These are phyloP conservation scores for Diaporthe eres DNA, from an alignment of 2,329 filamentous ascomycete species.

Conservation along the genomic window DNA sequence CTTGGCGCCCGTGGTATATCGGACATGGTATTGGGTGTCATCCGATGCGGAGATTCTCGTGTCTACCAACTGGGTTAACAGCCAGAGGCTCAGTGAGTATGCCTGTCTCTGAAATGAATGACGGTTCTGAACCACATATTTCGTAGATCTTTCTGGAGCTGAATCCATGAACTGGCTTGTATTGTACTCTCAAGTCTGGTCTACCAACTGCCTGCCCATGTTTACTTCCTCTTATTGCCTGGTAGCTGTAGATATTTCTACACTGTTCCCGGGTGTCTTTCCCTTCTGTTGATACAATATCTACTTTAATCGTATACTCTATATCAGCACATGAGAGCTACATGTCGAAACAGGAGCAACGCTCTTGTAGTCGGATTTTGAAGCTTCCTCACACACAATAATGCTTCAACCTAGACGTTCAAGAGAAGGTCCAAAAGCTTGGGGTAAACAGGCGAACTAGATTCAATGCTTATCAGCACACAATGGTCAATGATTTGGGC, in stretches of 20 bases:
- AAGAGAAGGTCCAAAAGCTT: slow-evolving; percentile 52
- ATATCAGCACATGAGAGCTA: neutral
- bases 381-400: neutral
- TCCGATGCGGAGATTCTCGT: slow-evolving; percentile 16
- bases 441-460: slow-evolving; percentile 51
- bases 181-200: neutral
- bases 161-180: neutral
- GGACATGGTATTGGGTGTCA: neutral
- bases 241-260: neutral
- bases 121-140: neutral
- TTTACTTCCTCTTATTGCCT: too few species aligned
- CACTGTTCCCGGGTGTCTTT: fast-evolving
- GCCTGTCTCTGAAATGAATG: too few species aligned
- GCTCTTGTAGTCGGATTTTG: neutral
- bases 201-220: neutral
- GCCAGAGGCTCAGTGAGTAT: neutral
- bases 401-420: slow-evolving; percentile 35
- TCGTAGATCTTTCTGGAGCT: neutral
- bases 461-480: neutral
- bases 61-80: neutral
- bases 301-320: neutral
- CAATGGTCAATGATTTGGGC: neutral
- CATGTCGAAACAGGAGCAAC: neutral
- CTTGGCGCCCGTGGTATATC: neutral
- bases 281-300: neutral